These are phyloP conservation scores for Chaetomiaceae sp. DNA, from an alignment of 2,329 filamentous ascomycete genomes.

Conservation along the genomic window DNA sequence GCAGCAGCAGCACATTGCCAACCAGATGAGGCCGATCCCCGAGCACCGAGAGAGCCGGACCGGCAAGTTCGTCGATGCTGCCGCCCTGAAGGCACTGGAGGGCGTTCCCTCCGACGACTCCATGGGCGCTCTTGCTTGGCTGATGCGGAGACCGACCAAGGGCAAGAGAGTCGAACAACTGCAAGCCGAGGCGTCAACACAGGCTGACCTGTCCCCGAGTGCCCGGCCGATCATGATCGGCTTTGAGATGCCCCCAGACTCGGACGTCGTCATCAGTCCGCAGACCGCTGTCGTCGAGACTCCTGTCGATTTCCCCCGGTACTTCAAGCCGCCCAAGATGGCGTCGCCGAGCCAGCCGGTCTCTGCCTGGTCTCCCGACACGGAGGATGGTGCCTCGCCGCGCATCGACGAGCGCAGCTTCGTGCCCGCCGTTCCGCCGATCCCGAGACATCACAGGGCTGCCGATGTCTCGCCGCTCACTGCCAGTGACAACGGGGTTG, in stretches of 20 bases:
- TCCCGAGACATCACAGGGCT: slow-evolving; percentile 39
- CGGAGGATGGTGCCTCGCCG: slow-evolving; percentile 46
- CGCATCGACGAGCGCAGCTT: slow-evolving; percentile 25
- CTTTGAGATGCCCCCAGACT: slow-evolving; percentile 58
- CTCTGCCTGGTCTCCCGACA: slow-evolving; percentile 55
- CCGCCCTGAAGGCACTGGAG: slow-evolving; percentile 56
- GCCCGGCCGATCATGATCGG: slow-evolving; percentile 71
- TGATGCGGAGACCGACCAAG: slow-evolving; percentile 40
- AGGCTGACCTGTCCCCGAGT: slow-evolving; percentile 57
- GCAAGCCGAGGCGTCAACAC: slow-evolving; percentile 24
- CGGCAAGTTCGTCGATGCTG: slow-evolving; percentile 54
- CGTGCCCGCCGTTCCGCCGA: slow-evolving; percentile 57
- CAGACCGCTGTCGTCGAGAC: slow-evolving; percentile 43
- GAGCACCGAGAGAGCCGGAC: slow-evolving; percentile 28
- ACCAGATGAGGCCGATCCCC: slow-evolving; percentile 26
- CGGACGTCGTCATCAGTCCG: slow-evolving; percentile 46
- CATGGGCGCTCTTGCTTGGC: slow-evolving; percentile 55
- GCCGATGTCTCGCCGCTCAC: slow-evolving; percentile 10
- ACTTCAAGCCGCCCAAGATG: slow-evolving; percentile 24
- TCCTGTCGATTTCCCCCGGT: slow-evolving; percentile 33
- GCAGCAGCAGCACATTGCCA: slow-evolving; percentile 36
- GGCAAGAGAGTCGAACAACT: slow-evolving; percentile 28
- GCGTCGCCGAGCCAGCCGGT: slow-evolving; percentile 44
- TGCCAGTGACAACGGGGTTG: slow-evolving; percentile 46
- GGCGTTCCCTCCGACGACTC: slow-evolving; percentile 51